These are phyloP conservation scores for Blastocladiella emersonii DNA, from an alignment of 371 early-diverging fungal genomes.

Conservation along the genomic window DNA sequence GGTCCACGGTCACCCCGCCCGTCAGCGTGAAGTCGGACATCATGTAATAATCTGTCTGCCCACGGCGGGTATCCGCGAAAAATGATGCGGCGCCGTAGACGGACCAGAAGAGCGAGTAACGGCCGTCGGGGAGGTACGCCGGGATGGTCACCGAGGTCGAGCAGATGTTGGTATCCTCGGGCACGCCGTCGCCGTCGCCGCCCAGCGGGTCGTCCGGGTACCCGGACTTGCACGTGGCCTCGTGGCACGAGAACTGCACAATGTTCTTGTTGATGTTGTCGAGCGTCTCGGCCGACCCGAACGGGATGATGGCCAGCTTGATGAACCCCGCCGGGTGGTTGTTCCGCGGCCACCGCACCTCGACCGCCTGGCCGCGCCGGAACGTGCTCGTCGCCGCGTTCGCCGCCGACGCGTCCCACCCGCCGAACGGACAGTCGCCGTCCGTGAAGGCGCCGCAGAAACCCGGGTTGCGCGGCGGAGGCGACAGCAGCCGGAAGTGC, in stretches of 20 bases:
- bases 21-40: not conserved
- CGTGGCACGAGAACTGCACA: conserved; percentile 37
- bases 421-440: no score
- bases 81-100: conserved; percentile 46
- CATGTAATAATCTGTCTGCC: conserved; percentile 8
- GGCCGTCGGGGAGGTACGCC: conserved; percentile 30
- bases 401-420: no score
- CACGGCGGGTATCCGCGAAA: conserved; percentile 29
- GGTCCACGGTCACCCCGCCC: not conserved
- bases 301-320: conserved; percentile 37
- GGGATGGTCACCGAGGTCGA: conserved; percentile 32
- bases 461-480: no score
- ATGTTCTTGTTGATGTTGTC: conserved; percentile 29
- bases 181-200: conserved; percentile 24
- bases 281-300: conserved; percentile 33
- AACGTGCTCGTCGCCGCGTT: no score
- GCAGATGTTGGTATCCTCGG: conserved; percentile 26
- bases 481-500: no score
- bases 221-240: conserved; percentile 32
- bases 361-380: not conserved
- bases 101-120: conserved; percentile 40
- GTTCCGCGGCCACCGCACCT: not conserved
- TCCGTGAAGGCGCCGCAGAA: no score
- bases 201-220: conserved; percentile 15
- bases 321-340: conserved; percentile 36